Base-by-base conservation (phyloP, 2,329 filamentous ascomycete genomes). In the Pseudocercospora fuligena region DNA sequence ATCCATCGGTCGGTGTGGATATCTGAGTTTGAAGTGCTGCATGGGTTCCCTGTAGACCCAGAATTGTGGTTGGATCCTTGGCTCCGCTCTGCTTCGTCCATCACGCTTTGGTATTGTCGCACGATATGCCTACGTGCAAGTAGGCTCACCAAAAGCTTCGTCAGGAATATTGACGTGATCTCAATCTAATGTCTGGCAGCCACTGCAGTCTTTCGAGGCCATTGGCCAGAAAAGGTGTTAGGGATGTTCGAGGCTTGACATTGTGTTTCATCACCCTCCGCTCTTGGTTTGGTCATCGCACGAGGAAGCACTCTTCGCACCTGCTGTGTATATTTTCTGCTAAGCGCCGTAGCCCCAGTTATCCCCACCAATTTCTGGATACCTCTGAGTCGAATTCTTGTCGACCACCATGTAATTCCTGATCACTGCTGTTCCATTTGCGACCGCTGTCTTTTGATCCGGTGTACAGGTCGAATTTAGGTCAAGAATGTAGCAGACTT, bases 321-420 rank as follows among this genome's bases (percentile, higher is more conserved):
- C 40, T 43, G 40, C 16, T 43, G 16, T 40, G 14, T 9, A 2
- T 43, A 19, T 43, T n/a, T 36, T 8, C 16, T 43, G 40, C 16
- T 43, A 43, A 19, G 40, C 40, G 16, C 21, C 47, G 12, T 25
- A 51, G 47, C 21, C 47, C 19, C 23, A 29, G 31, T 9, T n/a
- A 19, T 23, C 27, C 6, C 64, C 66, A 54, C 69, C 62, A 63
- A 67, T 33, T 27, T 70, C 64, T 14, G 65, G 67, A 66, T 54
- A 70, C 40, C 65, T 36, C 63, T 43, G 31, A 43, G 67, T 66
- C 16, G 64, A 64, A 29, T 70, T 67, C 57, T 33, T 43, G 58
- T 70, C 69, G 19, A 70, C 60, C 11, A 67, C 14, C 49, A 70
- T 70, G 33, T 65, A 69, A 23, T 69, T 51, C 60, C 57, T 61